phyloP scores from a whole-genome alignment of 495 filamentous ascomycete species.

The Talaromyces stipitatus region DNA sequence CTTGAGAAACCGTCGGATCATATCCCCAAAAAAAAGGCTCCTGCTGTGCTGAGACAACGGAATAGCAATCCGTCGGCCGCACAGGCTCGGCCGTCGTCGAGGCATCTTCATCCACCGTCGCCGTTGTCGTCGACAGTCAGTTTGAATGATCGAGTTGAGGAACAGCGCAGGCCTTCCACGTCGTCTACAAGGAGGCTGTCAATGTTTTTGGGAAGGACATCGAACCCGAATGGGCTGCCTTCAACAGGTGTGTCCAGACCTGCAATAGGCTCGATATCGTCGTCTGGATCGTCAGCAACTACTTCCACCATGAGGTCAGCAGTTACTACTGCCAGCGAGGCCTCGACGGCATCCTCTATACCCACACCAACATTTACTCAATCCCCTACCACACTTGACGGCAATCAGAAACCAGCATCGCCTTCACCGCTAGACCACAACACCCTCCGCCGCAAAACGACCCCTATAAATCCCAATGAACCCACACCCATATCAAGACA shows the following conservation, averaged over 20 bases:
- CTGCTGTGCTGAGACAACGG: background rate
- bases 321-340: background rate
- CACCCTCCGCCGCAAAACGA: background rate
- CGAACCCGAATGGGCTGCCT: background rate
- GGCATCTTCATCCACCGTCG: slow-evolving; percentile 10
- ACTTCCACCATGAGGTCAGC: background rate
- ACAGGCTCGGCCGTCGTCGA: slow-evolving; percentile 26
- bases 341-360: background rate
- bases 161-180: background rate
- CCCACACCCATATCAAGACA: background rate
- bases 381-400: background rate
- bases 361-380: too few species aligned
- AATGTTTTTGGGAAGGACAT: background rate
- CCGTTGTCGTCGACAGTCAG: background rate
- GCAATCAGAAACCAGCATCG: background rate
- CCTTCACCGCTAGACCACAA: background rate
- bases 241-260: background rate
- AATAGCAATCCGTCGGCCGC: background rate
- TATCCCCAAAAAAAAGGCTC: background rate
- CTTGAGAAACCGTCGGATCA: slow-evolving; percentile 19
- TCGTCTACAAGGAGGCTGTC: background rate
- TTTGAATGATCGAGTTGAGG: background rate
- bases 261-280: background rate
- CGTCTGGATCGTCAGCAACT: background rate
- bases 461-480: background rate